Evolutionary conservation across 441 rosid genomes (phyloP).

Genomic region (Corymbia calophylla): DNA sequence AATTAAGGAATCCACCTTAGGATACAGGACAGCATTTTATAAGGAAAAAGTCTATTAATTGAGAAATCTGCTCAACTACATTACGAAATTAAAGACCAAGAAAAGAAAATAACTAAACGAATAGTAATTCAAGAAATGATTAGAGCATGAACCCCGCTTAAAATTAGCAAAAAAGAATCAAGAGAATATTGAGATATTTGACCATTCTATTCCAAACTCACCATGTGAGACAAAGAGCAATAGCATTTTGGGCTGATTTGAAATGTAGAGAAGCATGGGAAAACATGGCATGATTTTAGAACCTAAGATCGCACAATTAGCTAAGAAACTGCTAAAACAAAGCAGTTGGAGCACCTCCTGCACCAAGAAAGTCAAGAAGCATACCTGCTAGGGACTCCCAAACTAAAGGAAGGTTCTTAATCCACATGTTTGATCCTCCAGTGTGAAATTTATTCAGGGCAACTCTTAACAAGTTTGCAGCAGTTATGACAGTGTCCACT

Average conservation of each 20-base stretch:
- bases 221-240: background rate
- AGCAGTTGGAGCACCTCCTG: background rate
- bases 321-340: background rate
- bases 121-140: background rate
- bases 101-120: background rate
- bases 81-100: background rate
- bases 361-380: background rate
- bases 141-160: background rate
- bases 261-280: background rate
- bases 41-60: background rate
- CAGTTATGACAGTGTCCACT: conserved; percentile 50
- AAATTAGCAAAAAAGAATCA: background rate
- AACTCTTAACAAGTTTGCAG: conserved; percentile 40
- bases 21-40: background rate
- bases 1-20: background rate
- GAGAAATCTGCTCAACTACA: background rate
- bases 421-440: conserved; percentile 33
- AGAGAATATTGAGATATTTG: background rate
- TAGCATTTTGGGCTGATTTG: background rate
- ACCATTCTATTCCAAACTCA: background rate
- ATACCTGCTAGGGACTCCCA: conserved; percentile 56
- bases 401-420: conserved; percentile 39
- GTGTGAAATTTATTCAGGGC: conserved; percentile 37
- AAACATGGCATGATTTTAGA: background rate
- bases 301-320: background rate